These are phyloP conservation scores for Nakaseomyces bracarensis DNA, from an alignment of 1,139 yeast species.

Conservation along the genomic window DNA sequence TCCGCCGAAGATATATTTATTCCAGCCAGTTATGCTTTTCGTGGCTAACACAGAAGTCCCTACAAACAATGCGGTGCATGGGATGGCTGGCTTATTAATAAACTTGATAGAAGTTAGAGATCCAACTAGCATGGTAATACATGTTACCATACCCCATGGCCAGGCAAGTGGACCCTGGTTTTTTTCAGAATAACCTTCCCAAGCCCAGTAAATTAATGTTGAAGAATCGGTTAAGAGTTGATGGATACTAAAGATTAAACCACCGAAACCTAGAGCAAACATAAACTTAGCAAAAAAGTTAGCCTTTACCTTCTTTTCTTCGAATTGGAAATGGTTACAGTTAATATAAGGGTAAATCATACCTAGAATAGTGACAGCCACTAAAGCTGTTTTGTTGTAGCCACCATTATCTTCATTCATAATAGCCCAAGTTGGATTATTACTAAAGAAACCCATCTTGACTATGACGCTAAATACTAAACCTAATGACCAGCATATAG, in stretches of 20 bases:
- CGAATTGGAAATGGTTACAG: conserved; percentile 16
- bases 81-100: conserved; percentile 24
- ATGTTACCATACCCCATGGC: conserved; percentile 73
- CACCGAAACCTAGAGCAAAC: conserved; percentile 61
- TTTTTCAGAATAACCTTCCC: conserved; percentile 84
- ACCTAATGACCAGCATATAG: conserved; percentile 63
- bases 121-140: conserved; percentile 54
- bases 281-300: conserved; percentile 17
- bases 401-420: conserved; percentile 87
- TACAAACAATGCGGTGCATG: conserved; percentile 36
- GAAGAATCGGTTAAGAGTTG: conserved; percentile 78
- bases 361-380: conserved; percentile 58
- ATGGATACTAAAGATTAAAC: conserved; percentile 61
- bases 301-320: conserved; percentile 8
- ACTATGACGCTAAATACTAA: conserved; percentile 62
- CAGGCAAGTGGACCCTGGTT: conserved; percentile 72
- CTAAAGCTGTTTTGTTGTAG: conserved; percentile 62
- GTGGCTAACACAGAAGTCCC: conserved; percentile 32
- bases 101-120: conserved; percentile 33
- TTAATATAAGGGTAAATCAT: conserved; percentile 39
- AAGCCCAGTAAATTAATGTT: conserved; percentile 78
- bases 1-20: conserved; percentile 70
- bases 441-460: conserved; percentile 69
- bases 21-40: conserved; percentile 49
- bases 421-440: conserved; percentile 95